Evolutionary conservation across 192 early-diverging fungal genomes (phyloP).

Genomic region (Funneliformis geosporum): DNA sequence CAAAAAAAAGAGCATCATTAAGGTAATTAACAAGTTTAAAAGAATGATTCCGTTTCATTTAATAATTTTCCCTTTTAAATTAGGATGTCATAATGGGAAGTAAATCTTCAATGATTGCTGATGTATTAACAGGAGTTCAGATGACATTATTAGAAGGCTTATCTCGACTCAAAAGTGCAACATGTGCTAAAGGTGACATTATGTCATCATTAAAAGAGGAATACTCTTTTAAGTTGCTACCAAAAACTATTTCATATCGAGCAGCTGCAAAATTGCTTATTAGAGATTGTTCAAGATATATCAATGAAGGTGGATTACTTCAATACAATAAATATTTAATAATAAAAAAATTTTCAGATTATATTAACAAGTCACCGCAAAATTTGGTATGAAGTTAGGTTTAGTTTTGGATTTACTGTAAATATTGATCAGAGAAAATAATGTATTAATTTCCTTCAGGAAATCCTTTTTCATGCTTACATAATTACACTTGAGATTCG

Average conservation of each 20-base stretch:
- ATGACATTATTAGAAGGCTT: background rate
- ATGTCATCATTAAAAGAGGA: background rate
- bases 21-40: background rate
- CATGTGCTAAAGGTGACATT: background rate
- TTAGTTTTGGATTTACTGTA: background rate
- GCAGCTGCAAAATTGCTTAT: background rate
- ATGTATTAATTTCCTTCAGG: background rate
- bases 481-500: background rate
- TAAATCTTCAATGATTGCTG: background rate
- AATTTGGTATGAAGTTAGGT: background rate
- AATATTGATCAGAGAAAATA: background rate
- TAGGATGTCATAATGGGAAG: constrained; percentile 10
- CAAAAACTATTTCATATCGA: background rate
- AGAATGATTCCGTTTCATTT: background rate
- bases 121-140: constrained; percentile 12
- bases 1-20: background rate
- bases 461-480: constrained; percentile 1
- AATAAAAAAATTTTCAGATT: background rate
- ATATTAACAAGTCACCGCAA: background rate
- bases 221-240: constrained; percentile 1
- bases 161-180: background rate
- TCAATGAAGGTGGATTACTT: background rate
- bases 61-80: background rate
- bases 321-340: background rate
- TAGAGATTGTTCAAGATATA: background rate